phyloP scores from a whole-genome alignment of 2,329 filamentous ascomycete species.

The Phaeosphaeria sp. region DNA sequence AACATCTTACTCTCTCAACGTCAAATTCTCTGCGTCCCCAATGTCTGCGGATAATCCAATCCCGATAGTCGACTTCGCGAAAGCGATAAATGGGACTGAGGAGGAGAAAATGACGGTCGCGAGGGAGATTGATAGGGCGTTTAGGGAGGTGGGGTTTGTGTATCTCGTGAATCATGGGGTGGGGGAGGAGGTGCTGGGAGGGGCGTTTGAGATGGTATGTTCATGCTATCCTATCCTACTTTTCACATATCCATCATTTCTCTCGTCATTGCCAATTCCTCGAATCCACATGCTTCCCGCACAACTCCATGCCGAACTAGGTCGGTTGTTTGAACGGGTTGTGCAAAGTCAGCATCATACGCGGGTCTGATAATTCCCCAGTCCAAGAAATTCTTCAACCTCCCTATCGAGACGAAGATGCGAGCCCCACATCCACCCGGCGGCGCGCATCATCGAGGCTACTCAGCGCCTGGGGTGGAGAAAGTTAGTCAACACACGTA shows the following conservation, averaged over 20 bases:
- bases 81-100: slow-evolving; percentile 23
- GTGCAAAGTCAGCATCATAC: too few species aligned
- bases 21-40: background rate
- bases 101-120: slow-evolving; percentile 31
- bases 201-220: slow-evolving; percentile 38
- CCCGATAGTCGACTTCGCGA: slow-evolving; percentile 39
- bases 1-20: background rate
- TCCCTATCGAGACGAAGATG: slow-evolving; percentile 45
- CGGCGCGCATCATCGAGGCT: slow-evolving; percentile 49
- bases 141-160: slow-evolving; percentile 50
- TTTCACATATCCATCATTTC: too few species aligned
- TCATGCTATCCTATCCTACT: too few species aligned
- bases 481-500: slow-evolving; percentile 45
- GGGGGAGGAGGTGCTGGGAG: slow-evolving; percentile 31
- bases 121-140: slow-evolving; percentile 47
- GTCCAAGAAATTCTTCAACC: slow-evolving; percentile 47
- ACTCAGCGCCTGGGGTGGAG: slow-evolving; percentile 47
- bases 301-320: too few species aligned
- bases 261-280: too few species aligned
- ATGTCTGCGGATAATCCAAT: slow-evolving; percentile 12
- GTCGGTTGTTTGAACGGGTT: too few species aligned
- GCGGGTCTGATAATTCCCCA: too few species aligned
- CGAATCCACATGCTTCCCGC: too few species aligned
- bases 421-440: slow-evolving; percentile 50
- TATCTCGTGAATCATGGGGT: slow-evolving; percentile 52